Conservation (phyloP, 352 stramenopile genomes). For the Phytopythium helicoides region DNA sequence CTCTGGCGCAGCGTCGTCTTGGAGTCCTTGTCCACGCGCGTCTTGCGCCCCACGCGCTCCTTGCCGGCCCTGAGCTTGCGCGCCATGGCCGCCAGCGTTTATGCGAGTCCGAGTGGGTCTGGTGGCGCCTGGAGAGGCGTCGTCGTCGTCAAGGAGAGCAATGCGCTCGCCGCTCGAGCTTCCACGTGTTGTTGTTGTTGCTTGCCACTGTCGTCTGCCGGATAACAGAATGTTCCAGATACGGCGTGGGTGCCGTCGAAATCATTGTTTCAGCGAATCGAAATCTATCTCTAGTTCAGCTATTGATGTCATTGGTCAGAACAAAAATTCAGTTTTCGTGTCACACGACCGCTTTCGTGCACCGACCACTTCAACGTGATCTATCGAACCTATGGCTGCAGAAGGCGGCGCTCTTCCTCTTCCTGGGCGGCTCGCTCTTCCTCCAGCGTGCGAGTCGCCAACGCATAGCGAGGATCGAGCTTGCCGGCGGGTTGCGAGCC, state of each 20-base stretch:
- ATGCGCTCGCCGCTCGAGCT: not conserved
- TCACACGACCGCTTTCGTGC: not conserved
- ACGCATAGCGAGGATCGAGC: conserved; percentile 67
- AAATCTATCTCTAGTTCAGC: not conserved
- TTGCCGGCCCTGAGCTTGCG: conserved; percentile 20
- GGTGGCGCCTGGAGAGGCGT: not conserved
- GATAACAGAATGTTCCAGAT: conserved; percentile 6
- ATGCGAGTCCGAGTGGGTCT: not conserved
- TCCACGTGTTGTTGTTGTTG: conserved; percentile 3
- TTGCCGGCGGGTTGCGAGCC: conserved; percentile 47
- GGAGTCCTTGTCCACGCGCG: conserved; percentile 85
- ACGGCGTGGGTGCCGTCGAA: not conserved
- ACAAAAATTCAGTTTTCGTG: not conserved
- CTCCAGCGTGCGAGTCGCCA: conserved; percentile 75
- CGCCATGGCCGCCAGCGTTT: conserved; percentile 15
- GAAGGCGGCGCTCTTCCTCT: conserved; percentile 64
- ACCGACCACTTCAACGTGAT: too few relatives aligned
- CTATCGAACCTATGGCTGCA: conserved; percentile 81
- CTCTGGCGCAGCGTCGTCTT: conserved; percentile 75
- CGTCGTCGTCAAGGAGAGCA: conserved; percentile 1
- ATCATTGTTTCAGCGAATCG: not conserved
- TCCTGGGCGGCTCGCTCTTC: conserved; percentile 78
- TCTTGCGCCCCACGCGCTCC: conserved; percentile 37
- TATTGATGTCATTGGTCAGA: not conserved
- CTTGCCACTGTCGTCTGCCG: too few relatives aligned